phyloP scores from a whole-genome alignment of 225 moss, liverwort and hornwort genomes.

The Neckera pumila region DNA sequence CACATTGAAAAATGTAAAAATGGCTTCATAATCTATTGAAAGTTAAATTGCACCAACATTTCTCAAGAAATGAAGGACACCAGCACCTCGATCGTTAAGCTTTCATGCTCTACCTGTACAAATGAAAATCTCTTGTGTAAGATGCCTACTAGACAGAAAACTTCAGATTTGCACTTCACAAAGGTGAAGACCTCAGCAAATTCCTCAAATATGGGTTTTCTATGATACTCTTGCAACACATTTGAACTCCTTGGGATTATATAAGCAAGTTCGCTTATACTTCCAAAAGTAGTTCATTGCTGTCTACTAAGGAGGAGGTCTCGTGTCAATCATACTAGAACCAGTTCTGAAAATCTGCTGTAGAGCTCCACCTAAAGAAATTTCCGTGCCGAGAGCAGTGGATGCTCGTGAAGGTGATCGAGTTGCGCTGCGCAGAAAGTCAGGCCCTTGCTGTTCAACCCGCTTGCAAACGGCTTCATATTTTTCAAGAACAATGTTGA shows the following conservation, averaged over 20 bases:
- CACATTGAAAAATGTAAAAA: neutral
- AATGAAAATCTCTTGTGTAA: neutral
- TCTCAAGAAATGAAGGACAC: neutral
- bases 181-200: neutral
- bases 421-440: conserved; percentile 8
- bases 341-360: conserved; percentile 38
- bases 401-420: conserved; percentile 10
- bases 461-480: conserved; percentile 59
- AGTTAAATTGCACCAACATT: neutral
- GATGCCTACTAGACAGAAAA: neutral
- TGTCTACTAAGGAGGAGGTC: neutral
- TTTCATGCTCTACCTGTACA: neutral
- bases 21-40: neutral
- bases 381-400: conserved; percentile 12
- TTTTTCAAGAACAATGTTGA: conserved; percentile 43
- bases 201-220: neutral
- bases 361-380: conserved; percentile 28
- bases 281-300: neutral
- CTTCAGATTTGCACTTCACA: neutral
- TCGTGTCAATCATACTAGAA: conserved; percentile 6
- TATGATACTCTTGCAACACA: neutral
- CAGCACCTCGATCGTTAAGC: neutral
- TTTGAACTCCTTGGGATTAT: neutral
- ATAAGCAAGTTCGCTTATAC: neutral
- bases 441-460: conserved; percentile 51